Base-by-base conservation (phyloP, 2,329 filamentous ascomycete species). In the Aureobasidium sp. region DNA sequence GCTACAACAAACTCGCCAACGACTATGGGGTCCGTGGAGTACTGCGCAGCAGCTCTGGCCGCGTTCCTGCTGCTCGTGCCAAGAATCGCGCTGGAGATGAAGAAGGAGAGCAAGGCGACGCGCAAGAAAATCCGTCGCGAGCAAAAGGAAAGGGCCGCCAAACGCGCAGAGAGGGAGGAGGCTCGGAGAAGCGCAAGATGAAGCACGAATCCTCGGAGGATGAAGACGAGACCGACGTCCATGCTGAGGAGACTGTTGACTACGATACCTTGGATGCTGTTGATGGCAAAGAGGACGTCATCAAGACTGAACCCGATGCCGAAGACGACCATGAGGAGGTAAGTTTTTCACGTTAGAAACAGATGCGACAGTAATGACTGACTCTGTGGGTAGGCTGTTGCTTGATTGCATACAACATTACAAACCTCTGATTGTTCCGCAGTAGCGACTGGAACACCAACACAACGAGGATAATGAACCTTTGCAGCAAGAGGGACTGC, bases 1-100 rank as follows among this genome's bases (percentile, higher is more conserved):
- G 85, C 65, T 88, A 86, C 67, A 83, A 86, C 71, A 81, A 85
- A 33, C 78, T 89, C 68, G 76, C 86, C 73, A 85, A 85, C 69
- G 73, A 79, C 9, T 76, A 85, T 57, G 53, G 53, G 37, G 37
- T 57, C 53, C 25, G 53, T 64, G 78, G 77, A 27, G 80, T 85
- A 60, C 64, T 64, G 45, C 66, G 38, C 54, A 45, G 60, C 60
- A 55, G 54, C 62, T 23, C 33, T 54, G 43, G 55, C 57, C 53
- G 53, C 38, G 43, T 37, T 59, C 4, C 45, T 60, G 51, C 51
- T 60, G 17, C 35, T 58, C 45, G 57, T 63, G 29, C 47, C 54
- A 57, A 57, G 31, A 38, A 61, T 46, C 38, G 50, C 31, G n/a
- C 37, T 47, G 50, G 38, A 62, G 50, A 54, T 59, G 57, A 57